phyloP scores from a whole-genome alignment of 2,329 filamentous ascomycete species.

The Botrytis pseudocinerea region DNA sequence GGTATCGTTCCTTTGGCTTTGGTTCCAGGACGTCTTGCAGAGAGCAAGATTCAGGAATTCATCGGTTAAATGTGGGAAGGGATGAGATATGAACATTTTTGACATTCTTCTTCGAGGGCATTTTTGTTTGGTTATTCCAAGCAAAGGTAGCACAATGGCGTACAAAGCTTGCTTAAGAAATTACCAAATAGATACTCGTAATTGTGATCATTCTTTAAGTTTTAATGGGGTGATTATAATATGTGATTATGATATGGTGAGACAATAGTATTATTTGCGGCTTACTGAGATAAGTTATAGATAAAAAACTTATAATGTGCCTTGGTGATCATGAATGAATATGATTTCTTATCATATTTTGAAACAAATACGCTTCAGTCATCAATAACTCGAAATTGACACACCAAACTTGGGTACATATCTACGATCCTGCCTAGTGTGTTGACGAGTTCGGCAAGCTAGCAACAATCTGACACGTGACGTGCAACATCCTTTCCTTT shows the following conservation, averaged over 20 bases:
- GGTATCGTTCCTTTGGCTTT: constrained; percentile 95
- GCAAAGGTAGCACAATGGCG: constrained; percentile 33
- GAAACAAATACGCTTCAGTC: not conserved
- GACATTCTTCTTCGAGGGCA: constrained; percentile 30
- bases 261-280: not conserved
- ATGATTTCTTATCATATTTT: not conserved
- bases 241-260: not conserved
- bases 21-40: constrained; percentile 62
- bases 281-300: not conserved
- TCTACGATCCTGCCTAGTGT: too few species aligned
- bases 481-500: not conserved
- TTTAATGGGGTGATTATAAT: not conserved
- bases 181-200: constrained; percentile 40
- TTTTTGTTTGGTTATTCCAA: constrained; percentile 27
- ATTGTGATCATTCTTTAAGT: constrained; percentile 27
- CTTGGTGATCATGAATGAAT: not conserved
- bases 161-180: constrained; percentile 34
- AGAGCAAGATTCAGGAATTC: constrained; percentile 62
- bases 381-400: too few species aligned
- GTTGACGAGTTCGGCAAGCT: not conserved
- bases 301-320: not conserved
- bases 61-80: constrained; percentile 32
- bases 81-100: constrained; percentile 28
- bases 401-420: too few species aligned
- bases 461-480: not conserved